Conservation (phyloP, 352 stramenopile genomes). For the Globisporangium recalcitrans region DNA sequence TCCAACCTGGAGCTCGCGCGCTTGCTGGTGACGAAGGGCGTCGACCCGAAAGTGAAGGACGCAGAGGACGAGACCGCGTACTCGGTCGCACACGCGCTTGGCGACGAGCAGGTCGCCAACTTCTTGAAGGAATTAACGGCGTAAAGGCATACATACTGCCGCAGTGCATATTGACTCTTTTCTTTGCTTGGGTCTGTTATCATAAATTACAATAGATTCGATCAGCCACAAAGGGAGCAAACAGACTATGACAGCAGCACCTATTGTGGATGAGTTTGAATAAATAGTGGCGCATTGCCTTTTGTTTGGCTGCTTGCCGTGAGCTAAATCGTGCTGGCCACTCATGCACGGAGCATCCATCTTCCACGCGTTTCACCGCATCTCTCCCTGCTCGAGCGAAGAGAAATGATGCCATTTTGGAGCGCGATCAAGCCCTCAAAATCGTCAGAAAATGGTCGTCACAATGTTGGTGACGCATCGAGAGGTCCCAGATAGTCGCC, state of each 20-base stretch:
- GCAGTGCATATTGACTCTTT: neutral
- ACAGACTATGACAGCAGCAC: neutral
- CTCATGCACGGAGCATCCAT: no score
- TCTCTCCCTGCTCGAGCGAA: no score
- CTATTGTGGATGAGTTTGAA: neutral
- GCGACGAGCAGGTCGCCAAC: slow-evolving; percentile 65
- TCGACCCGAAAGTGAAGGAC: slow-evolving; percentile 61
- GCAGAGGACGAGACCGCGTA: slow-evolving; percentile 63
- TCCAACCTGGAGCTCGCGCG: slow-evolving; percentile 65
- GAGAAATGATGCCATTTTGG: no score
- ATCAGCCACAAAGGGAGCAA: neutral
- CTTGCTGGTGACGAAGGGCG: slow-evolving; percentile 53
- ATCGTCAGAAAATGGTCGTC: no score
- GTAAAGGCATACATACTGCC: neutral
- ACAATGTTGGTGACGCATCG: no score
- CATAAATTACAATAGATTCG: neutral
- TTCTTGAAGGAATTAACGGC: slow-evolving; percentile 44
- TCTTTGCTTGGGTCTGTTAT: neutral
- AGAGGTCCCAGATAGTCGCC: neutral
- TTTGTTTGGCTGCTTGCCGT: no score
- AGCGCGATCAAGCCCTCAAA: no score
- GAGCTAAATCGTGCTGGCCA: no score
- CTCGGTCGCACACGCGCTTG: slow-evolving; percentile 66
- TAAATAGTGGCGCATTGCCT: neutral
- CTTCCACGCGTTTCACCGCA: no score